phyloP scores from a whole-genome alignment of 1,284 basidiomycete genomes.

The Ustilago vetiveriae region DNA sequence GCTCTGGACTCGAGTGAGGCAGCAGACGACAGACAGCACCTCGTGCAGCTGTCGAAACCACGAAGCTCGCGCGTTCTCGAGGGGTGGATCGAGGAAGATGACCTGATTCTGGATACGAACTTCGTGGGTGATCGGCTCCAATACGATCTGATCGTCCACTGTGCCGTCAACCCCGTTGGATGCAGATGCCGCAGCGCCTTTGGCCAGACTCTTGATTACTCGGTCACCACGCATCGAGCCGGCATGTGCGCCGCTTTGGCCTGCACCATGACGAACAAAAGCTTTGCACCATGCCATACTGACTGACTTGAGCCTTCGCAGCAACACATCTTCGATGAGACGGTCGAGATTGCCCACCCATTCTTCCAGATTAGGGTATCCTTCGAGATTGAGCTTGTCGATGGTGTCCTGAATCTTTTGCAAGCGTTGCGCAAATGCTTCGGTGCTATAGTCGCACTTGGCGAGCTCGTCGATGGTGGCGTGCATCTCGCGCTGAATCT shows the following conservation, averaged over 20 bases:
- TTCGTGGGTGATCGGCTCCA: constrained; percentile 76
- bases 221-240: constrained; percentile 11
- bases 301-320: constrained; percentile 80
- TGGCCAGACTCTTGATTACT: constrained; percentile 17
- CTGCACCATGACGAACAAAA: constrained; percentile 70
- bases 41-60: constrained; percentile 93
- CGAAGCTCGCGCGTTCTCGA: constrained; percentile 88
- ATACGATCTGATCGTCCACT: constrained; percentile 31
- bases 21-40: constrained; percentile 81
- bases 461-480: constrained; percentile 78
- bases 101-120: constrained; percentile 98
- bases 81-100: constrained; percentile 96
- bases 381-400: constrained; percentile 92
- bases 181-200: constrained; percentile 3
- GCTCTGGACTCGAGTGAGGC: constrained; percentile 85
- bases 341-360: constrained; percentile 91
- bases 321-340: constrained; percentile 82
- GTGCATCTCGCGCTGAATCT: constrained; percentile 85
- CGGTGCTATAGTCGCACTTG: constrained; percentile 83
- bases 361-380: constrained; percentile 95
- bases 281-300: constrained; percentile 87
- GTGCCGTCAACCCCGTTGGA: constrained; percentile 5
- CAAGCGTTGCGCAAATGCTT: constrained; percentile 82
- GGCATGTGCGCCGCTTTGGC: constrained; percentile 10
- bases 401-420: constrained; percentile 87